These are phyloP conservation scores for Lentinula guzmanii DNA, from an alignment of 768 basidiomycete species.

Conservation along the genomic window DNA sequence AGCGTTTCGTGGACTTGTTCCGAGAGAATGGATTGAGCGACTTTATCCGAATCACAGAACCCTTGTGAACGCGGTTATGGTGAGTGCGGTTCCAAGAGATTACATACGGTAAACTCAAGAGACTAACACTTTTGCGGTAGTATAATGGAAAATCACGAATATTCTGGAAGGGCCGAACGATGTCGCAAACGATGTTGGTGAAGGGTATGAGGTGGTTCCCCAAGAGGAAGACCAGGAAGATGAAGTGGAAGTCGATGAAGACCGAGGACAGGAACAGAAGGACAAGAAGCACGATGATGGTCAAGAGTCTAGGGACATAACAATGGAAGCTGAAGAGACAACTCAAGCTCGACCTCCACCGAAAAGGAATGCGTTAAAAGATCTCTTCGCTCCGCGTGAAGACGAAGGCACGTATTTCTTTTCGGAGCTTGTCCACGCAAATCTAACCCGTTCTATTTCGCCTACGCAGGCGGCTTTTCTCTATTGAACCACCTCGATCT, in stretches of 20 bases:
- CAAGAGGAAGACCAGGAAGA: neutral
- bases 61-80: constrained; percentile 19
- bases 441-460: neutral
- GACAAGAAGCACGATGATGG: neutral
- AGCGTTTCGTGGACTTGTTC: constrained; percentile 33
- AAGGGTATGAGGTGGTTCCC: constrained; percentile 9
- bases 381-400: constrained; percentile 66
- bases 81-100: constrained; percentile 5
- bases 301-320: neutral
- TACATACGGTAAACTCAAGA: too few species aligned
- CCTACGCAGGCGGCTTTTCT: constrained; percentile 57
- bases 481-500: constrained; percentile 71
- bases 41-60: constrained; percentile 24
- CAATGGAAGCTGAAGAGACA: neutral
- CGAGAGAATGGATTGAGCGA: constrained; percentile 18
- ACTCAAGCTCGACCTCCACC: constrained; percentile 3
- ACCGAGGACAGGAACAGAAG: neutral
- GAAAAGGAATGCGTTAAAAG: constrained; percentile 46
- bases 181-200: constrained; percentile 5
- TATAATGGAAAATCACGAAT: constrained; percentile 12
- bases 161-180: neutral
- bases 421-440: neutral
- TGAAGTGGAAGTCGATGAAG: neutral
- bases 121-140: constrained; percentile 9
- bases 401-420: constrained; percentile 47